A percentile compares a stretch with the other conserved stretches of the same genome.
Evolutionary conservation across 768 basidiomycete genomes (phyloP).

Genomic region (Pleurotus djamor): DNA sequence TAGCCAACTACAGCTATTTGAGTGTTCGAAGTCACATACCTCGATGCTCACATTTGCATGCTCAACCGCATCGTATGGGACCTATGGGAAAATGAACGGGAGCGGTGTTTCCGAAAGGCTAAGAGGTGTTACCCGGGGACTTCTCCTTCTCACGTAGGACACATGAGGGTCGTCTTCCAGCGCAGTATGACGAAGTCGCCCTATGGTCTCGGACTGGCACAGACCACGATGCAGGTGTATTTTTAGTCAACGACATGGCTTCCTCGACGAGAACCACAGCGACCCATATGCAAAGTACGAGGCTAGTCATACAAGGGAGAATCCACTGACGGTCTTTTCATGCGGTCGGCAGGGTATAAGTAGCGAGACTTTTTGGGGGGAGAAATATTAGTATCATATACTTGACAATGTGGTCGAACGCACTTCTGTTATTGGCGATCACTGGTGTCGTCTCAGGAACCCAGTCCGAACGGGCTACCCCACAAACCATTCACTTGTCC

Average conservation of each 20-base stretch:
- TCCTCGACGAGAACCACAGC: neutral
- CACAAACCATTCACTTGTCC: constrained; percentile 28
- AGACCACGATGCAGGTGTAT: neutral
- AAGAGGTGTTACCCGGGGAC: neutral
- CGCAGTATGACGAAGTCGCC: neutral
- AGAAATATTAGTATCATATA: neutral
- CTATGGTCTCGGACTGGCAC: neutral
- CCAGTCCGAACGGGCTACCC: neutral
- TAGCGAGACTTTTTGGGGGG: neutral
- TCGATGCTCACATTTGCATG: neutral
- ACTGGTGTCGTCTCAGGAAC: neutral
- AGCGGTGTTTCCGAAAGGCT: neutral
- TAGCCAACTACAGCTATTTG: neutral
- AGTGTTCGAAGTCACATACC: neutral
- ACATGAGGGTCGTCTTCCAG: neutral
- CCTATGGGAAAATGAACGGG: neutral
- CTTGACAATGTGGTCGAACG: neutral
- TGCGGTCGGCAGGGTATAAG: neutral
- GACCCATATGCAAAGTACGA: neutral
- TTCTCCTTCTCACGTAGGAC: neutral
- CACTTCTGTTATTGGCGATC: neutral
- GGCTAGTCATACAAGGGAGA: neutral
- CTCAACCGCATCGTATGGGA: neutral
- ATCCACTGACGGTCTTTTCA: neutral
- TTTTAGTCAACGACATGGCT: neutral